A percentile compares a stretch with the other conserved stretches of the same genome.
Evolutionary conservation across 495 filamentous ascomycete species (phyloP).

Genomic region (Hypoxylon cercidicola): DNA sequence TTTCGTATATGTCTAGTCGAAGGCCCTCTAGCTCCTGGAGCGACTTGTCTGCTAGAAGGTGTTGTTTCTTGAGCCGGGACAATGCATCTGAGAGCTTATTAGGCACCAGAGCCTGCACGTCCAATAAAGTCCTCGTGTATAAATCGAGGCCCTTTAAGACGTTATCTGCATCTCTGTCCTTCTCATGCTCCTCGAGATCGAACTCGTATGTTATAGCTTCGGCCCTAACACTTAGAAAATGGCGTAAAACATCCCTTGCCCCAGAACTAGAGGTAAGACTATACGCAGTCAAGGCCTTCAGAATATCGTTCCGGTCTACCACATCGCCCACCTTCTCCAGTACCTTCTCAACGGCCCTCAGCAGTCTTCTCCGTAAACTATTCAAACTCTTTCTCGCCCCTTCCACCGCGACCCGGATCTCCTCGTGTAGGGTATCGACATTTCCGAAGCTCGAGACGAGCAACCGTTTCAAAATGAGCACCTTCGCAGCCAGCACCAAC

Average conservation of each 20-base stretch:
- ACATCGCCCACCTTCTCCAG: constrained; percentile 62
- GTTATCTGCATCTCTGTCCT: constrained; percentile 51
- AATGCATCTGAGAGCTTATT: constrained; percentile 76
- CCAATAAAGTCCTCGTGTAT: constrained; percentile 79
- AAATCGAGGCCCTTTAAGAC: constrained; percentile 72
- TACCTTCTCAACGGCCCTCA: constrained; percentile 72
- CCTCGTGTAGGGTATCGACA: constrained; percentile 43
- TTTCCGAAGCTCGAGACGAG: constrained; percentile 70
- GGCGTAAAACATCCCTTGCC: constrained; percentile 78
- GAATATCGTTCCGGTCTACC: constrained; percentile 62
- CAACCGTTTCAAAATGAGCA: constrained; percentile 79
- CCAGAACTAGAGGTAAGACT: constrained; percentile 84
- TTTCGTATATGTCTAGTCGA: constrained; percentile 80
- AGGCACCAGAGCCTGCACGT: constrained; percentile 79
- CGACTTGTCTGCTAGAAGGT: constrained; percentile 75
- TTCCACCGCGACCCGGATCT: constrained; percentile 64
- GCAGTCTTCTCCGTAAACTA: constrained; percentile 67
- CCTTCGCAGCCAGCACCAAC: constrained; percentile 76
- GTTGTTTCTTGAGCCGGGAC: constrained; percentile 70
- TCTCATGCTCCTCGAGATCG: constrained; percentile 51
- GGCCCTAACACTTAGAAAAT: constrained; percentile 81
- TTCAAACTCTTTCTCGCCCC: constrained; percentile 70
- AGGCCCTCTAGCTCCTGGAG: constrained; percentile 73
- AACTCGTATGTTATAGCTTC: constrained; percentile 72
- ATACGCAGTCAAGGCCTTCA: constrained; percentile 82